Evolutionary conservation across 108 stramenopile species (phyloP), one percentile per base, ranked within the genome.

Genomic region (Skeletonema potamos): DNA sequence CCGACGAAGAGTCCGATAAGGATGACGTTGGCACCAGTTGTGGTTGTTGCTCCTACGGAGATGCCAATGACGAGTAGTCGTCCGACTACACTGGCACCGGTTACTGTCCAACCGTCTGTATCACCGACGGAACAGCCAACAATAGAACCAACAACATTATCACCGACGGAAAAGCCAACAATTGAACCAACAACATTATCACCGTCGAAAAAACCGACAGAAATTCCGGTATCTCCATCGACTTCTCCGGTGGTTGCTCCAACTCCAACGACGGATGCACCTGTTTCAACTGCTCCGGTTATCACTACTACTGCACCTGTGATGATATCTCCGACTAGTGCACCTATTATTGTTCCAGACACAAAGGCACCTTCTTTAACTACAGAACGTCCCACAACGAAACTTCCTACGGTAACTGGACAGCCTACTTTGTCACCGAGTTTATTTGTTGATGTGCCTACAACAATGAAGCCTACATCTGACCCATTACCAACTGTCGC

Each of bases 1-100:
- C 59, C 26, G 44, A 44, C 70, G 48, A 28, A 0, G 34, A 33
- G 61, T 48, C 60, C 69, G 22, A 70, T n/a, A n/a, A n/a, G n/a
- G n/a, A n/a, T 1, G 2, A 22, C 18, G 59, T 18, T 22, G 33
- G 13, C 57, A 12, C 18, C 27, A n/a, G n/a, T n/a, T 44, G 29
- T n/a, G n/a, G n/a, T 33, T 20, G 5, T 24, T 6, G 20, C n/a
- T 6, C 8, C 43, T 27, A 33, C 12, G 33, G 15, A 8, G 1
- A n/a, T 62, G 20, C 27, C n/a, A n/a, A n/a, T n/a, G n/a, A n/a
- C n/a, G n/a, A n/a, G n/a, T n/a, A n/a, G n/a, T n/a, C n/a, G n/a
- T n/a, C n/a, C n/a, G n/a, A n/a, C n/a, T n/a, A n/a, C n/a, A n/a
- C n/a, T n/a, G n/a, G n/a, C n/a, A n/a, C n/a, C n/a, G n/a, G n/a